Evolutionary conservation across 768 basidiomycete species (phyloP).

Genomic region (Trametes punicea): DNA sequence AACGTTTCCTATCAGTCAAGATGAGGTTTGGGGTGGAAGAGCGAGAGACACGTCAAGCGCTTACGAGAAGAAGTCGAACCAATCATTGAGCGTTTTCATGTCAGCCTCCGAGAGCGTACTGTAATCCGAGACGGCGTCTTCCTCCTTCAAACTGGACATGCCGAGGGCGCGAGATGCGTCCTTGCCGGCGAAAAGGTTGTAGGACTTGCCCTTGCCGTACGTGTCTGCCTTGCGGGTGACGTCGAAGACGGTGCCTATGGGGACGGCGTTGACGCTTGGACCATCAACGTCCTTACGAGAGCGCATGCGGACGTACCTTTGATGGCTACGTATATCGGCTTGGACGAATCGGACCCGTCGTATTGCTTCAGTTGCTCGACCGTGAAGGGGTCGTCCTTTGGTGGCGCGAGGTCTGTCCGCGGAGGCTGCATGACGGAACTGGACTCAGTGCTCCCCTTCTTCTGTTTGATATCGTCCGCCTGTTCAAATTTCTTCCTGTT

Average conservation of each 20-base stretch:
- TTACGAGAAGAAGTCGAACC: constrained; percentile 82
- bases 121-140: constrained; percentile 89
- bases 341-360: constrained; percentile 61
- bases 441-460: constrained; percentile 25
- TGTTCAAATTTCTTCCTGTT: constrained; percentile 25
- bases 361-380: constrained; percentile 61
- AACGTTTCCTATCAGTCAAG: constrained; percentile 59
- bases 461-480: background rate
- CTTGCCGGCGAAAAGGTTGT: constrained; percentile 88
- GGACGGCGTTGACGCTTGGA: too few species aligned
- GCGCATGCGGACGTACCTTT: constrained; percentile 54
- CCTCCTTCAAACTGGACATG: constrained; percentile 79
- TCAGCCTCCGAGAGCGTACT: constrained; percentile 70
- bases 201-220: constrained; percentile 79
- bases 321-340: constrained; percentile 89
- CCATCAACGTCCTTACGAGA: too few species aligned
- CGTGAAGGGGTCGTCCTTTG: constrained; percentile 78
- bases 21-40: background rate
- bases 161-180: constrained; percentile 90
- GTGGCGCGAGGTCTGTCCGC: constrained; percentile 55
- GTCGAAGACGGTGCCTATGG: constrained; percentile 81
- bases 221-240: constrained; percentile 82
- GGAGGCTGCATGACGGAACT: constrained; percentile 75
- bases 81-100: constrained; percentile 79
- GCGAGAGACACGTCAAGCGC: background rate